phyloP scores from a whole-genome alignment of 495 filamentous ascomycete species.

The Neurospora sp. region DNA sequence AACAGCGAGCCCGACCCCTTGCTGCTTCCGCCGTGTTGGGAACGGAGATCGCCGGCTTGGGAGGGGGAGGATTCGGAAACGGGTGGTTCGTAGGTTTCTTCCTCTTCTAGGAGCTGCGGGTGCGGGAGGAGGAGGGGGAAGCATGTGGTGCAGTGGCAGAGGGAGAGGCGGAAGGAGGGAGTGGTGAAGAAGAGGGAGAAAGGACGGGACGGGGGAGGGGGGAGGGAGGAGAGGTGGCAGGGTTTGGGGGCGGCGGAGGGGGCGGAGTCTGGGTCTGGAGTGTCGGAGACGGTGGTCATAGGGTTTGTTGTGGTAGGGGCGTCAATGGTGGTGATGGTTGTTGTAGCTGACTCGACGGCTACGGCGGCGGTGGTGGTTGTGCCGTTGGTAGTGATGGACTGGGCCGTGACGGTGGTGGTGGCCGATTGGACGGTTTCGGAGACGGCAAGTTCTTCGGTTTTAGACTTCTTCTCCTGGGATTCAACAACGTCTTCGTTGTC shows the following conservation, averaged over 20 bases:
- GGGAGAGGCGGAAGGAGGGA: constrained; percentile 58
- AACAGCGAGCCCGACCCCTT: constrained; percentile 59
- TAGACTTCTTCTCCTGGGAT: constrained; percentile 48
- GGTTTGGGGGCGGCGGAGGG: constrained; percentile 4
- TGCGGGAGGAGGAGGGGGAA: constrained; percentile 61
- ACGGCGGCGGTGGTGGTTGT: too few relatives aligned
- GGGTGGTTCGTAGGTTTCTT: constrained; percentile 85
- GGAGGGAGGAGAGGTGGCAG: constrained; percentile 40
- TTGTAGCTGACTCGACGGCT: neutral
- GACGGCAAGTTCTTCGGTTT: constrained; percentile 26
- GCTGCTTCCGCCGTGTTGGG: constrained; percentile 37
- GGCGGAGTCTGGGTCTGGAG: neutral
- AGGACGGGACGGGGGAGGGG: constrained; percentile 37
- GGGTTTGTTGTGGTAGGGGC: neutral
- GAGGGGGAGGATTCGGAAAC: constrained; percentile 39
- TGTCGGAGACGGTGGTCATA: too few relatives aligned
- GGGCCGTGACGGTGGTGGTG: neutral
- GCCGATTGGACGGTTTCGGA: neutral
- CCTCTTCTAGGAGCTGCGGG: constrained; percentile 80
- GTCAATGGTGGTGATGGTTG: neutral
- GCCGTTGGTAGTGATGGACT: neutral
- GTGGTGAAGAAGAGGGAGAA: constrained; percentile 74
- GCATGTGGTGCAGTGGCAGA: constrained; percentile 71
- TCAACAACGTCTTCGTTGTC: constrained; percentile 24
- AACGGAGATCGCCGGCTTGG: neutral